Evolutionary conservation across 2,329 filamentous ascomycete species (phyloP).

Genomic region (Cordyceps fumosorosea): DNA sequence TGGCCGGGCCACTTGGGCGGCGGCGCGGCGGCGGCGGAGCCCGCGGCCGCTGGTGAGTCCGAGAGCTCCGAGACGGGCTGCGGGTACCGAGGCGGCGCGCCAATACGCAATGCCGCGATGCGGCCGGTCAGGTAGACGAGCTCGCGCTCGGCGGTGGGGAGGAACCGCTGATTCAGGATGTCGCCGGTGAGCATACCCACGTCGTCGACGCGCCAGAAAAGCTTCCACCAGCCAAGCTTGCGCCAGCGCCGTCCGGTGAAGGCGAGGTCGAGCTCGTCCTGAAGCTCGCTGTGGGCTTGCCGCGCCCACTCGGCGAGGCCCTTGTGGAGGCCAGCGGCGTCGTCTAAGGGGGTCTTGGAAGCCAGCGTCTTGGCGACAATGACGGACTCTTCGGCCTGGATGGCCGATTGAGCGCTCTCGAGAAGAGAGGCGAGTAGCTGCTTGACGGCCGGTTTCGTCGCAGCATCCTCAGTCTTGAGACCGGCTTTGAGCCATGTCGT

Average conservation of each 20-base stretch:
- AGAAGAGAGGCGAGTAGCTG: slow-evolving; percentile 63
- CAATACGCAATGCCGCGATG: slow-evolving; percentile 47
- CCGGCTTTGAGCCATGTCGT: slow-evolving; percentile 58
- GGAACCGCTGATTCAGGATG: slow-evolving; percentile 69
- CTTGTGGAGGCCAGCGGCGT: slow-evolving; percentile 42
- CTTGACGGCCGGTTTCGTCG: slow-evolving; percentile 60
- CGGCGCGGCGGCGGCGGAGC: slow-evolving; percentile 9
- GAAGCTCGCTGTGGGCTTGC: slow-evolving; percentile 73
- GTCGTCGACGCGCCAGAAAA: slow-evolving; percentile 92
- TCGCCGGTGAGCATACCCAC: slow-evolving; percentile 77
- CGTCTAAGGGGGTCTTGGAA: slow-evolving; percentile 29
- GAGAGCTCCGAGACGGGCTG: slow-evolving; percentile 26
- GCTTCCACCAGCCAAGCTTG: slow-evolving; percentile 84
- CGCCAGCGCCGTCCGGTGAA: slow-evolving; percentile 73
- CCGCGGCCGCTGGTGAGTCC: background rate
- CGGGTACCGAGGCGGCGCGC: slow-evolving; percentile 23
- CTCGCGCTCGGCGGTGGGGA: slow-evolving; percentile 70
- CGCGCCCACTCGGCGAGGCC: slow-evolving; percentile 69
- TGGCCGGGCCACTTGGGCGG: slow-evolving; percentile 63
- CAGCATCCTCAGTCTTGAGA: slow-evolving; percentile 31
- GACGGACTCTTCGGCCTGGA: slow-evolving; percentile 43
- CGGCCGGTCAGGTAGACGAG: slow-evolving; percentile 78
- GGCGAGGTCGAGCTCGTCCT: slow-evolving; percentile 69
- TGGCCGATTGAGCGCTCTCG: slow-evolving; percentile 41
- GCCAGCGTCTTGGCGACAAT: slow-evolving; percentile 28